These are phyloP conservation scores for Acanthamoeba triangularis DNA, from an alignment of 208 protist genomes.

Conservation along the genomic window DNA sequence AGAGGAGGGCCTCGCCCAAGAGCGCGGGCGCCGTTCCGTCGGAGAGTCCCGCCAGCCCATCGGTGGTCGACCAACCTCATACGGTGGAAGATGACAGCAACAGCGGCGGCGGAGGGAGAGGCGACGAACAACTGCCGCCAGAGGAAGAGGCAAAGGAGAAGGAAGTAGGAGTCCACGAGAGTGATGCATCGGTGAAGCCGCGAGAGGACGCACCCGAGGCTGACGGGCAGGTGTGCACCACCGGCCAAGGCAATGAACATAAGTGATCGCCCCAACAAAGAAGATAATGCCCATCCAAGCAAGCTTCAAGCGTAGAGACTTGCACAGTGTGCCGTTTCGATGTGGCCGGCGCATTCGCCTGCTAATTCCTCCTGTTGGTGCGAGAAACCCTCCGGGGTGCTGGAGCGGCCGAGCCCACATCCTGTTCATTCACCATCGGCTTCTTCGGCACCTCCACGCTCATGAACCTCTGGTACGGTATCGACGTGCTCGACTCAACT, in stretches of 20 bases:
- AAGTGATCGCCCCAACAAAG: background rate
- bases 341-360: too few relatives aligned
- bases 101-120: background rate
- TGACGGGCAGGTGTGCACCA: background rate
- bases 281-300: too few relatives aligned
- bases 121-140: background rate
- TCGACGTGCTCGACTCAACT: too few relatives aligned
- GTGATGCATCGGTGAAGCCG: background rate
- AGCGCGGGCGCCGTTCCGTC: background rate
- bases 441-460: too few relatives aligned
- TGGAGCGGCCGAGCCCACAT: too few relatives aligned
- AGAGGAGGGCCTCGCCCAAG: constrained; percentile 21
- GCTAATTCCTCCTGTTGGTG: too few relatives aligned
- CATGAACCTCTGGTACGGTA: too few relatives aligned
- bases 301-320: too few relatives aligned
- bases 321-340: too few relatives aligned
- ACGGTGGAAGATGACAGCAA: background rate
- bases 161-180: background rate
- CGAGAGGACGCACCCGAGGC: background rate
- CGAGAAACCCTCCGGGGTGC: too few relatives aligned
- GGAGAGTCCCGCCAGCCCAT: background rate
- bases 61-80: background rate
- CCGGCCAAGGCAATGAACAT: constrained; percentile 56
- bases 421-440: too few relatives aligned
- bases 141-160: background rate